A percentile compares a stretch with the other conserved stretches of the same genome.
Evolutionary conservation across 441 rosid genomes (phyloP).

Genomic region (Biscutella laevigata): DNA sequence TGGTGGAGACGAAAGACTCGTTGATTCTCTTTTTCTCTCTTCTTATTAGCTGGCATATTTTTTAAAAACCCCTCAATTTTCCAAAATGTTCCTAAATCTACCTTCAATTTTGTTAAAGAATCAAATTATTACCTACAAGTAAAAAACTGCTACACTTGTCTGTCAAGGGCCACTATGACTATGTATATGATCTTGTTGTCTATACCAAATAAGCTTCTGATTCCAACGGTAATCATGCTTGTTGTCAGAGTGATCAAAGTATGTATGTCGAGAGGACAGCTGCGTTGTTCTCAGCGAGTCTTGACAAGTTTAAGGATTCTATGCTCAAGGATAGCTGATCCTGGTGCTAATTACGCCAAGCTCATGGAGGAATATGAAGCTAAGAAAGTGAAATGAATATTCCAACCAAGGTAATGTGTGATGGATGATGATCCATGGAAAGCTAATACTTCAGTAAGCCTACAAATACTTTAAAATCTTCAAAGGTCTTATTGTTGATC

Average conservation of each 20-base stretch:
- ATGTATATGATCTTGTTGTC: constrained; percentile 37
- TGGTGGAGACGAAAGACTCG: constrained; percentile 16
- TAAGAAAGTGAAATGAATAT: constrained; percentile 26
- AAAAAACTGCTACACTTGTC: no score
- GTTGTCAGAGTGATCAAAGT: constrained; percentile 41
- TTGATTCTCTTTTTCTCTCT: constrained; percentile 15
- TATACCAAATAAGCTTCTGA: constrained; percentile 25
- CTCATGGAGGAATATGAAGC: constrained; percentile 42
- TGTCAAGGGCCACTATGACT: constrained; percentile 35
- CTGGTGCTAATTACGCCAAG: constrained; percentile 45
- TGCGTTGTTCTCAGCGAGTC: constrained; percentile 46
- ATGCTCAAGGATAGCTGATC: constrained; percentile 36
- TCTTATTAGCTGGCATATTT: constrained; percentile 27
- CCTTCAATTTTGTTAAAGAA: not conserved
- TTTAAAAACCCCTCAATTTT: not conserved
- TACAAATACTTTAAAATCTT: constrained; percentile 26
- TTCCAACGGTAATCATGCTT: constrained; percentile 31
- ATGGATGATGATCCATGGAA: constrained; percentile 32
- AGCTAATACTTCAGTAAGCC: constrained; percentile 30
- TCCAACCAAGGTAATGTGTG: constrained; percentile 25
- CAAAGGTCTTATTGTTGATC: constrained; percentile 37
- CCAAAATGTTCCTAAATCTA: not conserved
- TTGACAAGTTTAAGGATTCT: constrained; percentile 39
- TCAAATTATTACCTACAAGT: no score
- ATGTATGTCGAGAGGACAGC: constrained; percentile 43